Evolutionary conservation across 2,329 filamentous ascomycete species (phyloP).

Genomic region (Cladosporium sp.): DNA sequence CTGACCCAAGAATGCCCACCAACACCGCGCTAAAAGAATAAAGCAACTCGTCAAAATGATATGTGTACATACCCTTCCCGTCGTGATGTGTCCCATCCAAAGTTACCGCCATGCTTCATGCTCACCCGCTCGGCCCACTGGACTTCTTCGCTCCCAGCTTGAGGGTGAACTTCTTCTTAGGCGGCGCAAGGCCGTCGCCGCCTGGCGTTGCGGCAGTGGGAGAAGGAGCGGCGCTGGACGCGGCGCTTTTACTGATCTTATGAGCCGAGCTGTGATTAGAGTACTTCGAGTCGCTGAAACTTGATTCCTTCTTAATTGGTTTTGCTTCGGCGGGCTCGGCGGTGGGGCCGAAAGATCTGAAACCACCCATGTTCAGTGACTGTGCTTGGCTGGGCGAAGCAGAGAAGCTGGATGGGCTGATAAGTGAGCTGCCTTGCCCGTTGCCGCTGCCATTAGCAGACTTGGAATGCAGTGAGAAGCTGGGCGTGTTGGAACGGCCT

Average conservation of each 20-base stretch:
- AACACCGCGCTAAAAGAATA: conserved; percentile 9
- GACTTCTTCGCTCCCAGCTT: conserved; percentile 25
- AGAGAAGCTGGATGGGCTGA: conserved; percentile 22
- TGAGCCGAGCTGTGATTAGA: background rate
- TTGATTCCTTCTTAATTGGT: background rate
- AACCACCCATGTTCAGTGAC: conserved; percentile 31
- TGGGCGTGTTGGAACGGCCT: background rate
- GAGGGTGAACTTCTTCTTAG: conserved; percentile 32
- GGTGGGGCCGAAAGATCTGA: conserved; percentile 26
- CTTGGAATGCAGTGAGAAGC: background rate
- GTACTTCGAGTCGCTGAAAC: background rate
- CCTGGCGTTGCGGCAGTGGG: background rate
- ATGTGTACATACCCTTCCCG: background rate
- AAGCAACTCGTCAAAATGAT: background rate
- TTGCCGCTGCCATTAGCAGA: conserved; percentile 17
- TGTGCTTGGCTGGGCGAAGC: conserved; percentile 21
- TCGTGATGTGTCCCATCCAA: background rate
- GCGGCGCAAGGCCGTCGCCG: conserved; percentile 13
- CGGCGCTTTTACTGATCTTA: conserved; percentile 12
- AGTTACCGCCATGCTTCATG: background rate
- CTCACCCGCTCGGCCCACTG: background rate
- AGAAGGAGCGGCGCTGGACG: conserved; percentile 13
- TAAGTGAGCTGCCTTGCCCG: conserved; percentile 12
- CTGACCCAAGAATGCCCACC: conserved; percentile 3
- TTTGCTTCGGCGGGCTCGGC: background rate